A percentile compares a stretch with the other conserved stretches of the same genome.
Evolutionary conservation across 2,329 filamentous ascomycete species (phyloP).

Genomic region (Trichophyton simii): DNA sequence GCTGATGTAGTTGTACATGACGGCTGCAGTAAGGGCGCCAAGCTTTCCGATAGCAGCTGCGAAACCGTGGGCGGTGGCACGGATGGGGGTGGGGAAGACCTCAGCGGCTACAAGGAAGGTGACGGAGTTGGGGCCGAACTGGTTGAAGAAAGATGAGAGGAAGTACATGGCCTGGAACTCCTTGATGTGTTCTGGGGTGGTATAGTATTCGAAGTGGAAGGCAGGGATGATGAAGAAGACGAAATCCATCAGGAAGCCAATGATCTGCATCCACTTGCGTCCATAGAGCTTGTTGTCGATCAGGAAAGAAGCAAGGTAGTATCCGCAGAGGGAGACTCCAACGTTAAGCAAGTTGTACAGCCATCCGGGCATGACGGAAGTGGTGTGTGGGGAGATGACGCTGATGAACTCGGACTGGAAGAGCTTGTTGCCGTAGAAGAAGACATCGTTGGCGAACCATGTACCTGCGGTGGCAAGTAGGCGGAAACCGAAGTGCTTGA

Average conservation of each 20-base stretch:
- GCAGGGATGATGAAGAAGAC: slow-evolving; percentile 85
- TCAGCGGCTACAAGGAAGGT: slow-evolving; percentile 94
- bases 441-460: slow-evolving; percentile 96
- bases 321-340: slow-evolving; percentile 70
- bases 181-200: slow-evolving; percentile 55
- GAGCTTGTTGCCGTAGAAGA: slow-evolving; percentile 98
- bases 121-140: slow-evolving; percentile 91
- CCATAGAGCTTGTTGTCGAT: slow-evolving; percentile 97
- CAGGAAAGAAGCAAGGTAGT: slow-evolving; percentile 77
- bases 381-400: slow-evolving; percentile 57
- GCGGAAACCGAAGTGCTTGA: slow-evolving; percentile 73
- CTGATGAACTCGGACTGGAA: slow-evolving; percentile 86
- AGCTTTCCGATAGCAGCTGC: slow-evolving; percentile 84
- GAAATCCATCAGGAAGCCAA: slow-evolving; percentile 89
- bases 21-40: slow-evolving; percentile 72
- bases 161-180: slow-evolving; percentile 99
- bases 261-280: slow-evolving; percentile 88
- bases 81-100: slow-evolving; percentile 88
- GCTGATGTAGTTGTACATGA: slow-evolving; percentile 91
- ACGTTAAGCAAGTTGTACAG: slow-evolving; percentile 88
- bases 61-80: slow-evolving; percentile 87
- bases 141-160: slow-evolving; percentile 95
- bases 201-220: slow-evolving; percentile 81
- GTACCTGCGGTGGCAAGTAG: slow-evolving; percentile 72
- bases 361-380: slow-evolving; percentile 75